Evolutionary conservation across 148 eudicot genomes (phyloP), one percentile per base, ranked within the genome.

Genomic region (Arbutus unedo): DNA sequence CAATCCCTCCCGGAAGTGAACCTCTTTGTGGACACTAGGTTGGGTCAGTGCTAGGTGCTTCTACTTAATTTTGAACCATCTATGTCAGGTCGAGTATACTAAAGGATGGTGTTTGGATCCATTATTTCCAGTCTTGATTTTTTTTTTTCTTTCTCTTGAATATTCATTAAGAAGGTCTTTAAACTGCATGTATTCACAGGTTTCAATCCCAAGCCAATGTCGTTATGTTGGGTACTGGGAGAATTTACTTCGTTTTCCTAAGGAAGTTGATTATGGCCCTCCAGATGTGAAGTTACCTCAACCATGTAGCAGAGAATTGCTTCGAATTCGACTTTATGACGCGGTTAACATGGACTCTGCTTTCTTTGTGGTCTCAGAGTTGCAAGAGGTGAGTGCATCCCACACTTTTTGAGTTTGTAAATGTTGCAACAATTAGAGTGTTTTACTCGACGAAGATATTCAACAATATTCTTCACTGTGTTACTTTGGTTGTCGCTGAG

Each of bases 191-290:
- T 70, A 14, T 23, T 80, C 64, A 68, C 85, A 92, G 94, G 94
- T 92, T 74, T 89, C 94, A 5, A 92, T 92, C 76, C 89, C 94
- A 54, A 92, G 94, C 84, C 94, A 92, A 75, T 89, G 93, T 41
- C 93, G 94, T 31, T 92, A 90, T 79, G 94, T 92, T 51, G 85
- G 76, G 16, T 92, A 92, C 76, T 92, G 93, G 94, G 89, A 89
- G 78, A 87, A 78, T 72, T 14, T 82, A 49, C 85, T 90, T 45
- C 82, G 84, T 11, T 79, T 81, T 67, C 79, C 88, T 3, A 67
- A 56, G 19, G 84, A 86, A 57, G 80, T 81, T 48, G 49, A 77
- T 49, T 16, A 53, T 74, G 76, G 81, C 51, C 82, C 79, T 73
- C 89, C 87, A 64, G 11, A 31, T 16, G 86, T 89, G 73, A 82